These are phyloP conservation scores for Fusarium cyanostomum DNA, from an alignment of 2,329 filamentous ascomycete species.

Conservation along the genomic window DNA sequence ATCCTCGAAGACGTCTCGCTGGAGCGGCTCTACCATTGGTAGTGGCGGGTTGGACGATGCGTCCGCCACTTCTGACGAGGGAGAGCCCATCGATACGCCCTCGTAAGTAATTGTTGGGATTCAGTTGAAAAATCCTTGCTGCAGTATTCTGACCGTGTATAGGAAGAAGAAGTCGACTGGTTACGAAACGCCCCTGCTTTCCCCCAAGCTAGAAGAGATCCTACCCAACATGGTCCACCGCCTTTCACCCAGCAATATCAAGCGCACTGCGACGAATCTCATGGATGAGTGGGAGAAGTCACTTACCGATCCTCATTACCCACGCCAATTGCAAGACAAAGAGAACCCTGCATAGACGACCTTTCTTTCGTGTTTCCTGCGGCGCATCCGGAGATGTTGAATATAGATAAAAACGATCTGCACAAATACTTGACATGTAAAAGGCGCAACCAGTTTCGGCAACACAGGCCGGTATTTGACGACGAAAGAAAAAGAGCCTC, in stretches of 20 bases:
- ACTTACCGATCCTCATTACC: constrained; percentile 44
- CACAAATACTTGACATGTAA: constrained; percentile 21
- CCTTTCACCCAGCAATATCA: constrained; percentile 78
- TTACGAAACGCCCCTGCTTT: constrained; percentile 46
- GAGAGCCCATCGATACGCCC: constrained; percentile 56
- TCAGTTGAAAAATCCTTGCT: not conserved
- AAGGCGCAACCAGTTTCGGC: constrained; percentile 29
- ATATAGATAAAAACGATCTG: constrained; percentile 32
- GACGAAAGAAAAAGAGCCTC: constrained; percentile 25
- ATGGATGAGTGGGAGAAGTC: constrained; percentile 91
- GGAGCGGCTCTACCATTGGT: constrained; percentile 69
- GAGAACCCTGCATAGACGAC: constrained; percentile 45
- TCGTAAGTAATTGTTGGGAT: constrained; percentile 54
- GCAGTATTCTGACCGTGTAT: constrained; percentile 17
- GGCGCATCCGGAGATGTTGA: constrained; percentile 32
- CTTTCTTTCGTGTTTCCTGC: constrained; percentile 9
- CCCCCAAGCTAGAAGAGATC: constrained; percentile 62
- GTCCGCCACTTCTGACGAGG: constrained; percentile 57
- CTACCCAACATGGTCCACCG: constrained; percentile 77
- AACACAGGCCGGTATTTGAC: constrained; percentile 38
- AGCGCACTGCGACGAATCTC: constrained; percentile 82
- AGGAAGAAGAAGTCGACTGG: constrained; percentile 49
- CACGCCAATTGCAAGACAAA: constrained; percentile 43
- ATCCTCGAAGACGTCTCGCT: constrained; percentile 62
- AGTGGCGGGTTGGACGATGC: constrained; percentile 55